These are phyloP conservation scores for Circinella umbellata DNA, from an alignment of 371 early-diverging fungal genomes.

Conservation along the genomic window DNA sequence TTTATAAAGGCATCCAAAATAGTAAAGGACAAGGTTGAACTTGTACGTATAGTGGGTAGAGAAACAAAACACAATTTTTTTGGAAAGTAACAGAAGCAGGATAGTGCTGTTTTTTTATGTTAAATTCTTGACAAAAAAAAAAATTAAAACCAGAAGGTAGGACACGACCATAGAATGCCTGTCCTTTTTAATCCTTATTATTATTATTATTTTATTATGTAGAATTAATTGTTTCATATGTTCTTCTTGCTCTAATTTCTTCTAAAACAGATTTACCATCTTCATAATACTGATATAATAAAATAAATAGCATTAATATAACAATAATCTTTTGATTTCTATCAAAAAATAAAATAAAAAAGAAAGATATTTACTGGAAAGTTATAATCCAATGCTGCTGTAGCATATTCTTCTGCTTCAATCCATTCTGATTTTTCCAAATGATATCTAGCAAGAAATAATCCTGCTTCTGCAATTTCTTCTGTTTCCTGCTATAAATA, in stretches of 20 bases:
- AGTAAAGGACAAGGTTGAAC: no score
- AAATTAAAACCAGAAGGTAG: no score
- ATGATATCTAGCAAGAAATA: conserved; percentile 66
- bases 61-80: no score
- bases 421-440: conserved; percentile 46
- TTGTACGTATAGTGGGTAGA: no score
- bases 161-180: no score
- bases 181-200: no score
- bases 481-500: conserved; percentile 45
- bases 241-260: conserved; percentile 29
- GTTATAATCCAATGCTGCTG: conserved; percentile 40
- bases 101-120: no score
- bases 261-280: conserved; percentile 48
- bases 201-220: no score
- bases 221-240: neutral
- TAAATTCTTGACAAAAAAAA: no score
- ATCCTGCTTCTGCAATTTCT: conserved; percentile 60
- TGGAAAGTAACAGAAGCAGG: no score
- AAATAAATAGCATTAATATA: neutral
- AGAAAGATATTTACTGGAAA: conserved; percentile 34
- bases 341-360: neutral
- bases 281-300: conserved; percentile 45
- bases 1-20: no score
- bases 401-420: conserved; percentile 55
- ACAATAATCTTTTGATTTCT: no score